Conservation (phyloP, 140 eudicot species). For the Stevia rebaudiana region DNA sequence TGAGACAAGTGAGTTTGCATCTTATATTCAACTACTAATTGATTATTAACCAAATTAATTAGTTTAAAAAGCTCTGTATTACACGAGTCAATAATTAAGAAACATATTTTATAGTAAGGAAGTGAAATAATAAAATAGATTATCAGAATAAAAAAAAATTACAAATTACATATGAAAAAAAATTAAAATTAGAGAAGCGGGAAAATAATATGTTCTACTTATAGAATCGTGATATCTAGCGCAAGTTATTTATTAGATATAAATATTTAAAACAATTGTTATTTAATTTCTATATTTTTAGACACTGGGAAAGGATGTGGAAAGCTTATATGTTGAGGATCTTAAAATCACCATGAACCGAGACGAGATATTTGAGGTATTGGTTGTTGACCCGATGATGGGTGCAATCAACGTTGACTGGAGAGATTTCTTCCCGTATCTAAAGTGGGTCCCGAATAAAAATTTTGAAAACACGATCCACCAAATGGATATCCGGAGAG, state of each 20-base stretch:
- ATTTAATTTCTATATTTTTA: constrained; percentile 19
- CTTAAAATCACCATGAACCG: constrained; percentile 50
- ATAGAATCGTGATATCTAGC: no score
- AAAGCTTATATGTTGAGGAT: constrained; percentile 57
- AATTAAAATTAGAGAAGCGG: no score
- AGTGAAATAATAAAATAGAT: no score
- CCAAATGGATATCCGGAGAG: constrained; percentile 42
- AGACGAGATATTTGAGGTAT: constrained; percentile 50
- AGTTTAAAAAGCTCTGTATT: no score
- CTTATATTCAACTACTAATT: background rate
- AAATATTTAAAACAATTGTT: background rate
- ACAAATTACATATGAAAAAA: no score
- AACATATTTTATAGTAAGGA: no score
- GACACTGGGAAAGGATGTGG: constrained; percentile 66
- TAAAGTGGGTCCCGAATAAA: constrained; percentile 71
- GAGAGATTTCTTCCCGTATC: constrained; percentile 89
- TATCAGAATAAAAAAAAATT: no score
- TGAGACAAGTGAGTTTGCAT: constrained; percentile 61
- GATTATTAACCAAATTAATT: no score
- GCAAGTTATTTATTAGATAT: no score
- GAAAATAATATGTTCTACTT: no score
- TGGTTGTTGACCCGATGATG: constrained; percentile 70
- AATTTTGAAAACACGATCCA: constrained; percentile 52
- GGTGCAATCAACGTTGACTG: constrained; percentile 93
- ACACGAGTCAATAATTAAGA: no score